A percentile compares a stretch with the other conserved stretches of the same genome.
These are phyloP conservation scores for Zychaea mexicana DNA, from an alignment of 371 early-diverging fungal species.

Conservation along the genomic window DNA sequence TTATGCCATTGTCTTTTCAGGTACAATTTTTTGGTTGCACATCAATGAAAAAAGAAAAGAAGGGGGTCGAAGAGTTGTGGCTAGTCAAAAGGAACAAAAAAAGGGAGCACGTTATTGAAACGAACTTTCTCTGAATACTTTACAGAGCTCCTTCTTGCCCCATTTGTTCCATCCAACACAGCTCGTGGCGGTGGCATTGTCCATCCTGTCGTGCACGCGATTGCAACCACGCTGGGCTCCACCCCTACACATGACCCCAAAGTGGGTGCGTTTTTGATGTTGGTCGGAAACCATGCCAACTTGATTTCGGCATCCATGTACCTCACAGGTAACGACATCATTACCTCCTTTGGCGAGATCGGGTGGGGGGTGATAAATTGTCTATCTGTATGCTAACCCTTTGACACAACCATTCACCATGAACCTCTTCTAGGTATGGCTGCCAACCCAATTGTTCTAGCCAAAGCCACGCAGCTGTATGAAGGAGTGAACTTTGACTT, in stretches of 20 bases:
- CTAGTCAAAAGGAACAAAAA: conserved; percentile 6
- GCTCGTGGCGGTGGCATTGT: conserved; percentile 80
- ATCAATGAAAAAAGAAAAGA: background rate
- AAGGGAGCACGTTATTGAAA: background rate
- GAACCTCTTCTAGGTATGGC: conserved; percentile 58
- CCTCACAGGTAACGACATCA: conserved; percentile 47
- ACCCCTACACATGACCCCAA: conserved; percentile 34
- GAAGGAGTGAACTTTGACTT: conserved; percentile 59
- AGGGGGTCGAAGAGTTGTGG: background rate
- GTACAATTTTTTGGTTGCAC: conserved; percentile 21
- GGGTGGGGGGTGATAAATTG: no score
- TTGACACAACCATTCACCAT: background rate
- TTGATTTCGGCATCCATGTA: conserved; percentile 68
- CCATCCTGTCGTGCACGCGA: conserved; percentile 67
- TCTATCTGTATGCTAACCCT: no score
- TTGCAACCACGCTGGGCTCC: conserved; percentile 55
- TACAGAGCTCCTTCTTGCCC: conserved; percentile 62
- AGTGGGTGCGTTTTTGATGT: conserved; percentile 52
- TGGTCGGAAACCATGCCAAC: conserved; percentile 63
- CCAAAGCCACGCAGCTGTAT: conserved; percentile 52
- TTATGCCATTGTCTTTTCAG: conserved; percentile 59
- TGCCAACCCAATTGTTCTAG: conserved; percentile 66
- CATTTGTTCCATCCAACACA: conserved; percentile 75
- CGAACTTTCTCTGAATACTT: background rate
- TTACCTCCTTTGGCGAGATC: background rate